Evolutionary conservation across 306 rosid species (phyloP), one percentile per base, ranked within the genome.

Genomic region (Begonia peltatifolia): DNA sequence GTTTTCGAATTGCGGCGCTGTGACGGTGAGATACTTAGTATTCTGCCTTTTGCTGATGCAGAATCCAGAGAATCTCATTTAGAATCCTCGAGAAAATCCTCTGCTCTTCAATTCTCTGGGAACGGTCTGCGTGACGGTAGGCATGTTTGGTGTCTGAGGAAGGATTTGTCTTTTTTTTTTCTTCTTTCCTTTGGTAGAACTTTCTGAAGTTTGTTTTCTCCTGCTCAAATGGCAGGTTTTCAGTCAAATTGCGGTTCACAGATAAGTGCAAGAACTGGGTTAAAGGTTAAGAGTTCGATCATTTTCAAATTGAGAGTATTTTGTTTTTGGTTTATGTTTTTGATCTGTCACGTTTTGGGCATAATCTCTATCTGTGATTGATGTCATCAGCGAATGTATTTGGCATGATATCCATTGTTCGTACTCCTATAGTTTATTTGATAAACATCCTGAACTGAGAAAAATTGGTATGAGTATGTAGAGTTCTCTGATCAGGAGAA

Each of bases 81-180:
- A 13, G 76, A 72, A 82, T 84, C 97, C 95, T 95, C 82, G 84
- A 74, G 46, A 42, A 57, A 2, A 53, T 42, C 71, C 30, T 68
- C 77, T 54, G 57, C 72, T 47, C 36, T 20, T 63, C 67, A 53
- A 44, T 46, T 58, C 3, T 36, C 59, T 9, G 59, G 51, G 70
- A 64, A 70, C 30, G 65, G 63, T 71, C 76, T 25, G 57, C 55
- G 52, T 62, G 64, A 63, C 10, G 82, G 93, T 81, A 63, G 41
- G 75, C 18, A 50, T 17, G 52, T 69, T 65, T 53, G 38, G 38
- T 30, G 38, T 30, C 3, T 30, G 6, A 30, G 38, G 38, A 30
- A 30, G 7, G 38, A 7, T 30, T 30, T 30, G 38, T 0, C 3
- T 30, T 30, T 30, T 30, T 30, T 30, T 30, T 7, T 30, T 30